These are phyloP conservation scores for Peronospora belbahrii DNA, from an alignment of 352 stramenopile genomes.

Conservation along the genomic window DNA sequence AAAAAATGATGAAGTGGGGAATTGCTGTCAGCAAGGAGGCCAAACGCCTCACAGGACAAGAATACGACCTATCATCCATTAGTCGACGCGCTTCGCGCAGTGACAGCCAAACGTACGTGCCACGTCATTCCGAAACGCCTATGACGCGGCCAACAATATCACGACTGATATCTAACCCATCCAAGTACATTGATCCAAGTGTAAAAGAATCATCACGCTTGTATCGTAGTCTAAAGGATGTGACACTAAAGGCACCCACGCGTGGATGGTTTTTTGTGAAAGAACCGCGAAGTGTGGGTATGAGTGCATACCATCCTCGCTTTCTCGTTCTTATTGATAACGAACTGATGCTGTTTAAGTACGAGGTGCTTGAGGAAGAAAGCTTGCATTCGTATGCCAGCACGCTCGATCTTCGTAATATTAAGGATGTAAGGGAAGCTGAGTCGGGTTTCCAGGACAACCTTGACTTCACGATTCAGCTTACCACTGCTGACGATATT, in stretches of 20 bases:
- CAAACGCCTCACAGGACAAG: constrained; percentile 69
- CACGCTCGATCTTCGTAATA: constrained; percentile 58
- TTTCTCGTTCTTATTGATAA: constrained; percentile 81
- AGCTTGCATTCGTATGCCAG: constrained; percentile 58
- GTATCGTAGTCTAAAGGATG: constrained; percentile 72
- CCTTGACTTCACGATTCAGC: constrained; percentile 79
- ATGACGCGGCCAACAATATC: constrained; percentile 54
- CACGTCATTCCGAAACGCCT: constrained; percentile 45
- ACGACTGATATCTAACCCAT: constrained; percentile 65
- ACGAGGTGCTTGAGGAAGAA: constrained; percentile 72
- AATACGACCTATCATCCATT: constrained; percentile 76
- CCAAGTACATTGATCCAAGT: constrained; percentile 65
- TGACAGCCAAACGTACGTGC: constrained; percentile 50
- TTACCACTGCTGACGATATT: constrained; percentile 62
- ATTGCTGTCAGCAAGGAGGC: constrained; percentile 66
- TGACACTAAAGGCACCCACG: constrained; percentile 50
- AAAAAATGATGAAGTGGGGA: constrained; percentile 86
- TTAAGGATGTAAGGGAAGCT: constrained; percentile 78
- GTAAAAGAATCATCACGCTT: constrained; percentile 39
- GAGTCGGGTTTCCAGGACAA: constrained; percentile 77
- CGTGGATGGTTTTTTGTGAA: constrained; percentile 85
- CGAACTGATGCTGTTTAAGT: constrained; percentile 79
- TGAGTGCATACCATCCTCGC: constrained; percentile 73
- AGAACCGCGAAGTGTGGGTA: constrained; percentile 48
- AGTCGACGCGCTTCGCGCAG: constrained; percentile 49